Evolutionary conservation across 2,329 filamentous ascomycete genomes (phyloP), one percentile per base, ranked within the genome.

Genomic region (Xylaria sp.): DNA sequence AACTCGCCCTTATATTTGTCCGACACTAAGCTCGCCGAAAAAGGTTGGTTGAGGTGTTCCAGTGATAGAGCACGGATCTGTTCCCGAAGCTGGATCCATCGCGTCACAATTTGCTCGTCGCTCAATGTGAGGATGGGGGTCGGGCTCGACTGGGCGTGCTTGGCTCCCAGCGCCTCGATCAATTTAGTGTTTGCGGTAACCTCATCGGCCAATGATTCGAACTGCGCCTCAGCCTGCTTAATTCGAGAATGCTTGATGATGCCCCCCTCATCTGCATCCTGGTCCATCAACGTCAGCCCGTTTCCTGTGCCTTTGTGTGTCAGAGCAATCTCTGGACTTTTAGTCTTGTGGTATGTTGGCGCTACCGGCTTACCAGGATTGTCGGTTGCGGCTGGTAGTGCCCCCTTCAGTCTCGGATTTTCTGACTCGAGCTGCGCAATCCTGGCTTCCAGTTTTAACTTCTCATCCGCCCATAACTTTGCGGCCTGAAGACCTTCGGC

Each of bases 1-100:
- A 78, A 73, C 26, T 74, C 75, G n/a, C 42, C 57, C 38, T 63
- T 68, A 20, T 57, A 60, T 36, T 69, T 65, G 6, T 71, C 68
- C 42, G 74, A 48, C 11, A 77, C 63, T 23, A 58, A 36, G 44
- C 59, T 67, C 20, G 59, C 17, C 6, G 56, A 51, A 53, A 71
- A 66, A 1, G 66, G 61, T n/a, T 71, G 51, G 66, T 67, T 72
- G 63, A 78, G 74, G 33, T 59, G 68, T 23, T 73, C 71, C 15
- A 71, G 17, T 10, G 75, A 67, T 15, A 77, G 65, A 5, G 57
- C 26, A n/a, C 72, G 68, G 51, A 78, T 72, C 17, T 68, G 59
- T 2, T 69, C 68, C 48, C 75, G 71, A 23, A 78, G 68, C 23
- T 68, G 38, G 33, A 70, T 70, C 74, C 74, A 78, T 49, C 59